phyloP scores from a whole-genome alignment of 192 early-diverging fungal species.

The Coemansia reversa region DNA sequence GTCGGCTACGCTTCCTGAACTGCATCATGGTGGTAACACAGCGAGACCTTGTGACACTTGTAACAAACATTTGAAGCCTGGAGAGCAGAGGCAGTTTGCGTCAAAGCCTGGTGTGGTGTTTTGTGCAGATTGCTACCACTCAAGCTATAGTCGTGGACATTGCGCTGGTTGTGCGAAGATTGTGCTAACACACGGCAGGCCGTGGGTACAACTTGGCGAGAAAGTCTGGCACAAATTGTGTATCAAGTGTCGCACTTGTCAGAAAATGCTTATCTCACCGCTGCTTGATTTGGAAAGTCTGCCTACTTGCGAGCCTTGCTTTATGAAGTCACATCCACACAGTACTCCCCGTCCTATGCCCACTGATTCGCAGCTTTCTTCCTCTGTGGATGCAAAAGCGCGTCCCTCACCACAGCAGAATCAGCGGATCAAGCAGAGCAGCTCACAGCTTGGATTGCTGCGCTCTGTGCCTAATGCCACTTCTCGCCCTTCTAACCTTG shows the following conservation, averaged over 20 bases:
- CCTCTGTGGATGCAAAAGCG: background rate
- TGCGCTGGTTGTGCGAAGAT: conserved; percentile 49
- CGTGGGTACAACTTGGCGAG: conserved; percentile 54
- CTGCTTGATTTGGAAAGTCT: conserved; percentile 37
- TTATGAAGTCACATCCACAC: conserved; percentile 12
- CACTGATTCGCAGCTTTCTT: background rate
- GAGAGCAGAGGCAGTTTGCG: conserved; percentile 54
- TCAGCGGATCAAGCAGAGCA: too few species aligned
- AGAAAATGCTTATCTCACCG: conserved; percentile 40
- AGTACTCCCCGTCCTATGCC: conserved; percentile 24
- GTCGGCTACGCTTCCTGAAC: conserved; percentile 44
- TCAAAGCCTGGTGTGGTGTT: conserved; percentile 44
- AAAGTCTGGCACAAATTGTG: conserved; percentile 57
- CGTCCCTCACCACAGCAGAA: too few species aligned
- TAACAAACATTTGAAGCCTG: conserved; percentile 19
- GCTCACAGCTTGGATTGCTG: too few species aligned
- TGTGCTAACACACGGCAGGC: conserved; percentile 52
- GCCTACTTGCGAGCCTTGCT: conserved; percentile 55
- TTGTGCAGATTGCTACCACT: conserved; percentile 54
- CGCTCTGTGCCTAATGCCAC: too few species aligned
- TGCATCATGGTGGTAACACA: conserved; percentile 2
- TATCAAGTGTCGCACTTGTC: conserved; percentile 44
- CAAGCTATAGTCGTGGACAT: conserved; percentile 52
- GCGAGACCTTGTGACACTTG: conserved; percentile 38
- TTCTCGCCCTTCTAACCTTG: too few species aligned